A percentile compares a stretch with the other conserved stretches of the same genome.
Evolutionary conservation across 768 basidiomycete genomes (phyloP).

Genomic region (Serpula lacrymans): DNA sequence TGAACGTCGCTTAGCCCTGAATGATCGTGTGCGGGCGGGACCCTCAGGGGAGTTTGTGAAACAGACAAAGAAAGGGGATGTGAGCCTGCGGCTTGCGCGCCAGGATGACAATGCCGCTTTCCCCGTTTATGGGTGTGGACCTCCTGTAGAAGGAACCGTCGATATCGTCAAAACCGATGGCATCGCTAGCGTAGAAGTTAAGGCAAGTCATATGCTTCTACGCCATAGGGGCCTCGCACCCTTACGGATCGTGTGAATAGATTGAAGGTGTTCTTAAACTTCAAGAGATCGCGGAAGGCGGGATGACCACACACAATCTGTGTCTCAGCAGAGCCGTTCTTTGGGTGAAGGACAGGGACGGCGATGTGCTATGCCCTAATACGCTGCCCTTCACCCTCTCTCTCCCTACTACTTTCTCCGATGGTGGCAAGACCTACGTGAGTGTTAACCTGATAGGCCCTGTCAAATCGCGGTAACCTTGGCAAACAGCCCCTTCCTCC

Average conservation of each 20-base stretch:
- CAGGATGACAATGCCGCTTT: conserved; percentile 48
- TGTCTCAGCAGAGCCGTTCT: conserved; percentile 51
- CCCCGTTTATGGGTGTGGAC: conserved; percentile 57
- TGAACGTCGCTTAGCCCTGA: conserved; percentile 52
- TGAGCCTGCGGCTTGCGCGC: conserved; percentile 46
- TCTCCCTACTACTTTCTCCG: conserved; percentile 56
- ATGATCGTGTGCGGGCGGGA: conserved; percentile 30
- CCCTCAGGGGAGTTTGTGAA: conserved; percentile 54
- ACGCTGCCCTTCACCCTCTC: conserved; percentile 50
- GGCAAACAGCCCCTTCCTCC: conserved; percentile 61
- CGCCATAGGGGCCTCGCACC: conserved; percentile 3
- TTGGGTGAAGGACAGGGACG: conserved; percentile 50
- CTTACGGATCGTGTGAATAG: conserved; percentile 31
- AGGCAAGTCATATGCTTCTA: conserved; percentile 36
- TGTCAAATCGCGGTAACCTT: conserved; percentile 1
- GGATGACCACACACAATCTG: conserved; percentile 47
- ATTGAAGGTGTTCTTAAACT: conserved; percentile 58
- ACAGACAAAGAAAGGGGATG: conserved; percentile 50
- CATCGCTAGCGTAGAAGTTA: conserved; percentile 59
- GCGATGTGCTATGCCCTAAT: conserved; percentile 45
- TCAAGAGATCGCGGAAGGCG: conserved; percentile 67
- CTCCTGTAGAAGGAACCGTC: conserved; percentile 52
- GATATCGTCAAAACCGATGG: conserved; percentile 53
- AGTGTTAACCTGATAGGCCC: conserved; percentile 20
- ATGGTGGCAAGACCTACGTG: conserved; percentile 59